Percentiles rank a stretch among this genome's conserved stretches.
phyloP scores from a whole-genome alignment of 2,329 filamentous ascomycete species.

The Cryphonectria carpinicola region DNA sequence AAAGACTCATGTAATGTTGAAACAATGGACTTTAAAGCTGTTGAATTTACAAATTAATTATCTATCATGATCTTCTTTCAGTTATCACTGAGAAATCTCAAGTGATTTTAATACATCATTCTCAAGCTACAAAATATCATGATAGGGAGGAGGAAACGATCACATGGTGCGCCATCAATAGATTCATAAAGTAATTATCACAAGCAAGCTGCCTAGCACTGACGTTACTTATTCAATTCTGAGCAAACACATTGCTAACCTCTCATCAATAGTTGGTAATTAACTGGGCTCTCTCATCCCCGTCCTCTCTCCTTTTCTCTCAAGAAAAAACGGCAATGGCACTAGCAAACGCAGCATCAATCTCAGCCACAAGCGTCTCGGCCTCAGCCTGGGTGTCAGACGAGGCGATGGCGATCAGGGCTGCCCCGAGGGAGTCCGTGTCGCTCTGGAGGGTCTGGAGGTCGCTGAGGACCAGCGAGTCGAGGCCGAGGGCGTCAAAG shows the following conservation, averaged over 20 bases:
- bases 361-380: not conserved
- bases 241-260: not conserved
- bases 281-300: not conserved
- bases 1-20: too few relatives aligned
- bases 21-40: too few relatives aligned
- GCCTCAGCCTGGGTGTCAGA: conserved; percentile 21
- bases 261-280: too few relatives aligned
- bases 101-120: too few relatives aligned
- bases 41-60: too few relatives aligned
- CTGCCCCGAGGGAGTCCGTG: conserved; percentile 18
- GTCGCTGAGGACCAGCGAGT: conserved; percentile 21
- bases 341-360: conserved; percentile 24
- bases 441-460: conserved; percentile 25
- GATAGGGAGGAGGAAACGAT: not conserved
- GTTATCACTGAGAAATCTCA: not conserved
- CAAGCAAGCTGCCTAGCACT: not conserved
- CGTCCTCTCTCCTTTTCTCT: not conserved
- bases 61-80: too few relatives aligned
- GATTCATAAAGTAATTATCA: too few relatives aligned
- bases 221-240: not conserved
- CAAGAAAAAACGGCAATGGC: conserved; percentile 24
- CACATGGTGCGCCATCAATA: not conserved
- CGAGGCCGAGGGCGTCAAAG: conserved; percentile 18
- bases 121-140: not conserved
- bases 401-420: conserved; percentile 23